Percentiles rank a stretch among this genome's conserved stretches.
Conservation (phyloP, 495 filamentous ascomycete species). For the Delitschia confertaspora region DNA sequence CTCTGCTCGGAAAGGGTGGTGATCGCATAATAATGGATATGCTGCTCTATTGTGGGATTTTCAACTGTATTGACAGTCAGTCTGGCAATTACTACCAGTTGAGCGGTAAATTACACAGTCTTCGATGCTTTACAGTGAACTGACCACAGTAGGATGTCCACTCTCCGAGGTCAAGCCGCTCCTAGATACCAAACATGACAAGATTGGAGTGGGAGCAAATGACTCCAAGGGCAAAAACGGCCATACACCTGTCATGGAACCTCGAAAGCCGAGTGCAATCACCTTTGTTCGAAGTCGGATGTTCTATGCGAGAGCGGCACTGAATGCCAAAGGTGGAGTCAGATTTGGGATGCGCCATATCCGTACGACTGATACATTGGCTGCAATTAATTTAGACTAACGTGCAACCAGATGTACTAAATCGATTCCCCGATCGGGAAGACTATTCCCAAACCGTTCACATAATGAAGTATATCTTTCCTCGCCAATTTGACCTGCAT, state of each 20-base stretch:
- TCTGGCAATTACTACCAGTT: slow-evolving; percentile 65
- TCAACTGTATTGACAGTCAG: slow-evolving; percentile 50
- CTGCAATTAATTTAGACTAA: slow-evolving; percentile 1
- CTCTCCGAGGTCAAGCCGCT: slow-evolving; percentile 39
- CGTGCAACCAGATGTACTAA: slow-evolving; percentile 62
- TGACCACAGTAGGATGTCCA: slow-evolving; percentile 38
- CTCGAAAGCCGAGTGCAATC: slow-evolving; percentile 39
- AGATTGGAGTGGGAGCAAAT: slow-evolving; percentile 1
- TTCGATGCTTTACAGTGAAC: slow-evolving; percentile 7
- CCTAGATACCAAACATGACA: slow-evolving; percentile 9
- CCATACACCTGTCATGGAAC: slow-evolving; percentile 2
- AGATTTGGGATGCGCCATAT: slow-evolving; percentile 68
- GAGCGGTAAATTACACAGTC: slow-evolving; percentile 48
- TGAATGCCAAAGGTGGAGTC: slow-evolving; percentile 58
- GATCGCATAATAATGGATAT: slow-evolving; percentile 76
- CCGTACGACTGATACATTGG: slow-evolving; percentile 49
- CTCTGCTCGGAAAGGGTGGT: slow-evolving; percentile 64
- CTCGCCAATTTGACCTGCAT: slow-evolving; percentile 77
- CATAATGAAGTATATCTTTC: slow-evolving; percentile 89
- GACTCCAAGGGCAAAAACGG: background rate
- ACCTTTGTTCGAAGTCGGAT: slow-evolving; percentile 74
- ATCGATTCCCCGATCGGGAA: slow-evolving; percentile 51
- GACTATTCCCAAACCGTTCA: slow-evolving; percentile 53
- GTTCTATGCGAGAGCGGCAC: slow-evolving; percentile 66
- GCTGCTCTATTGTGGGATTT: slow-evolving; percentile 70